Evolutionary conservation across 768 basidiomycete species (phyloP), one percentile per base, ranked within the genome.

Genomic region (Trametes punicea): DNA sequence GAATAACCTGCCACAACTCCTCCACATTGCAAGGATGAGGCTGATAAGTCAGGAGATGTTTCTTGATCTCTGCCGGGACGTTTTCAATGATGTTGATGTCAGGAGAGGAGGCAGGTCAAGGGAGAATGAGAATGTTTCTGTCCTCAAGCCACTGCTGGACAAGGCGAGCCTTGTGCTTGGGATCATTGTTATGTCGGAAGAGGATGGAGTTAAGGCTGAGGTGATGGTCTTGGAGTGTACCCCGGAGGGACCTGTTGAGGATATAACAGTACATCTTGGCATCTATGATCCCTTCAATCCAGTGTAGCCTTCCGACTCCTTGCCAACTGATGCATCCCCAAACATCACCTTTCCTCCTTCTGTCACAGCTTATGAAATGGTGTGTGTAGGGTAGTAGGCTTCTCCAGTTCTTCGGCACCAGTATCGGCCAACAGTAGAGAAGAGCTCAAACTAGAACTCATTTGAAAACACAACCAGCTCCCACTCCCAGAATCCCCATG

Each of bases 121-220:
- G n/a, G 7, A 76, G 52, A 9, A 64, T 39, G 38, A 64, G 25
- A 21, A 74, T 31, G 26, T 67, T 29, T 20, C 74, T 56, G 13
- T 69, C 47, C 10, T 38, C 6, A 46, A 76, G 70, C 69, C 71
- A 75, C 2, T 38, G 48, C n/a, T 56, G 25, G 6, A 62, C 65
- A 13, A 67, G 16, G 36, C 63, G 61, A 16, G 65, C 59, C 2
- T 62, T 74, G 62, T 75, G 74, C 61, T 74, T 76, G 8, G 66
- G 72, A 62, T 74, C 62, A 41, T 72, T 73, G 55, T 77, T 72
- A 20, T 76, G 73, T 48, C 71, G 68, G 49, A 72, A 74, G 48
- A 64, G 60, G 46, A 62, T 52, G 47, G 63, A 29, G 4, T 46
- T 16, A 11, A 27, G 52, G 26, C 59, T 25, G 27, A 71, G 46